phyloP scores from a whole-genome alignment of 768 basidiomycete genomes.

The Psilocybe azurescens region DNA sequence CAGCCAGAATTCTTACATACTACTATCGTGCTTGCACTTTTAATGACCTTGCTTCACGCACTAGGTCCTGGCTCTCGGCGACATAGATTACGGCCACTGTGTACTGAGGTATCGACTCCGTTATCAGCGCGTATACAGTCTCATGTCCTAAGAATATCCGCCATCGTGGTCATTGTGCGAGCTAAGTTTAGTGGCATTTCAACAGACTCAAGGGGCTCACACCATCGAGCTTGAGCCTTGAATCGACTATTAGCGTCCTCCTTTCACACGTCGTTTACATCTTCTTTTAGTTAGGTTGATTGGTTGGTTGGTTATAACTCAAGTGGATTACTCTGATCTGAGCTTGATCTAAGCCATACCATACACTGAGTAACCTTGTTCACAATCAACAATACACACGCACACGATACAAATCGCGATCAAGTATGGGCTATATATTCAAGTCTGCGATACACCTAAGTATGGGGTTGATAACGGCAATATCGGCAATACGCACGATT shows the following conservation, averaged over 20 bases:
- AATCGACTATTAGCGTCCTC: background rate
- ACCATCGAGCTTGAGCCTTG: background rate
- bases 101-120: background rate
- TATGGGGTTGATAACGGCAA: no score
- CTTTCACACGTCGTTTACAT: background rate
- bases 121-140: background rate
- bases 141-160: background rate
- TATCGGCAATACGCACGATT: no score
- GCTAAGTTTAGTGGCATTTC: background rate
- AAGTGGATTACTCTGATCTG: no score
- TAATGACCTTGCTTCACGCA: background rate
- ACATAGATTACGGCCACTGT: no score
- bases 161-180: background rate
- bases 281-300: background rate
- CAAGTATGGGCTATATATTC: no score
- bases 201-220: background rate
- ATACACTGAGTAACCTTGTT: background rate
- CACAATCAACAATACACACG: background rate
- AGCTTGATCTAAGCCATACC: no score
- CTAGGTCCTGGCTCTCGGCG: no score
- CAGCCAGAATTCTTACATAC: background rate
- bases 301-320: no score
- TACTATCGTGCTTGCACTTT: background rate
- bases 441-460: no score
- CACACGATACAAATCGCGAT: no score